A percentile compares a stretch with the other conserved stretches of the same genome.
Conservation (phyloP, 768 basidiomycete genomes). For the Glaciozyma martinii region DNA sequence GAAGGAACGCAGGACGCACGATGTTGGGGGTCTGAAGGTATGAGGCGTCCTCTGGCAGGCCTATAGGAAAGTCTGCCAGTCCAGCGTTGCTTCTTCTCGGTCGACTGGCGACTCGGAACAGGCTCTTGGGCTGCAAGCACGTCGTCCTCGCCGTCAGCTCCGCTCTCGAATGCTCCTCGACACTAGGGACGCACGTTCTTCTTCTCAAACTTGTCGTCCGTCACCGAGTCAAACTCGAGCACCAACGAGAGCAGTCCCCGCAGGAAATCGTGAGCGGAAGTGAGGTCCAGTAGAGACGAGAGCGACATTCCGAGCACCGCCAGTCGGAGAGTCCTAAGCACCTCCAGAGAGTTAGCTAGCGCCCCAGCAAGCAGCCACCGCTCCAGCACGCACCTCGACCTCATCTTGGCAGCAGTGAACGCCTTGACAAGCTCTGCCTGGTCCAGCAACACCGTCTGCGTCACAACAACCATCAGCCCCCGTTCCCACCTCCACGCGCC, state of each 20-base stretch:
- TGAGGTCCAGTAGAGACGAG: slow-evolving; percentile 68
- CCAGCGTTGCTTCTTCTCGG: background rate
- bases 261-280: slow-evolving; percentile 68
- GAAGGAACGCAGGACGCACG: slow-evolving; percentile 4
- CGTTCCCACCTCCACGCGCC: background rate
- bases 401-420: slow-evolving; percentile 67
- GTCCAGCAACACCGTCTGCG: slow-evolving; percentile 74
- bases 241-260: slow-evolving; percentile 50
- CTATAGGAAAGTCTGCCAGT: slow-evolving; percentile 8
- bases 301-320: slow-evolving; percentile 80
- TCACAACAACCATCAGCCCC: slow-evolving; percentile 54
- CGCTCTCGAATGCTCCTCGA: background rate
- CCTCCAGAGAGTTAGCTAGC: background rate
- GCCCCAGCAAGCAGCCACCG: background rate
- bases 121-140: background rate
- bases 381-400: slow-evolving; percentile 53
- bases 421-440: slow-evolving; percentile 61
- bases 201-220: slow-evolving; percentile 31
- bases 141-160: background rate
- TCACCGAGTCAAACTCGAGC: slow-evolving; percentile 31
- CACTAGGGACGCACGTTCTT: slow-evolving; percentile 2
- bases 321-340: slow-evolving; percentile 63
- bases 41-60: slow-evolving; percentile 23
- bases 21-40: slow-evolving; percentile 30
- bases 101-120: background rate